phyloP scores from a whole-genome alignment of 495 filamentous ascomycete species.

The Penicillium pulvis region DNA sequence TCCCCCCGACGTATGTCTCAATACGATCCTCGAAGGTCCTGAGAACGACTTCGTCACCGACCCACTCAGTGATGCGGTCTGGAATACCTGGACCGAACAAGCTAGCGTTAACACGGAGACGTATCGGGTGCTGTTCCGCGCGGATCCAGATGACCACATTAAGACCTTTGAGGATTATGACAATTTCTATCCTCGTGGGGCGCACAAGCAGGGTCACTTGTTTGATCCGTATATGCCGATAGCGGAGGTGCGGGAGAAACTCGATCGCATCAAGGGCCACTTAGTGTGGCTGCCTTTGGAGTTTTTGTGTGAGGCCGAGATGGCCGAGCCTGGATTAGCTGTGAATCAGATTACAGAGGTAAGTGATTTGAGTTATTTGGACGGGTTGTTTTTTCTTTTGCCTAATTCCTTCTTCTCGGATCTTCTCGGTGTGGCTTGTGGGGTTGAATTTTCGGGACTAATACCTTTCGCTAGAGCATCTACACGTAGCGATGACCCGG shows the following conservation, averaged over 20 bases:
- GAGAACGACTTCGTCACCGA: conserved; percentile 80
- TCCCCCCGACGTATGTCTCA: conserved; percentile 73
- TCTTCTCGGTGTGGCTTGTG: neutral
- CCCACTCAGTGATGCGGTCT: conserved; percentile 76
- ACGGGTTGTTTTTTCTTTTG: neutral
- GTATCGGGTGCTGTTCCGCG: conserved; percentile 88
- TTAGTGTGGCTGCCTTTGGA: conserved; percentile 94
- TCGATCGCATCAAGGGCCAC: conserved; percentile 83
- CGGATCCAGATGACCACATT: conserved; percentile 88
- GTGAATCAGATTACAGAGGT: conserved; percentile 73
- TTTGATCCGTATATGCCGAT: conserved; percentile 73
- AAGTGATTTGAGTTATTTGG: conserved; percentile 16
- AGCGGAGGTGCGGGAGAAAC: conserved; percentile 68
- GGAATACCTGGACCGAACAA: conserved; percentile 78
- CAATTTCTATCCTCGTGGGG: conserved; percentile 65
- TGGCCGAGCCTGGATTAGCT: conserved; percentile 86
- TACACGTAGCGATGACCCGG: conserved; percentile 34
- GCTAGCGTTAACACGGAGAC: conserved; percentile 79
- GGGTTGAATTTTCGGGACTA: neutral
- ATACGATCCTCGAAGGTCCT: conserved; percentile 62
- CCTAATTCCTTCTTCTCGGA: neutral
- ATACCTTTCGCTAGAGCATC: conserved; percentile 36
- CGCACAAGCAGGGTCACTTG: conserved; percentile 78
- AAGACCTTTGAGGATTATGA: conserved; percentile 90
- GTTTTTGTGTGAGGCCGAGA: conserved; percentile 79